Base-by-base conservation (phyloP, 228 moss, liverwort and hornwort genomes). In the Sphagnum magellanicum region DNA sequence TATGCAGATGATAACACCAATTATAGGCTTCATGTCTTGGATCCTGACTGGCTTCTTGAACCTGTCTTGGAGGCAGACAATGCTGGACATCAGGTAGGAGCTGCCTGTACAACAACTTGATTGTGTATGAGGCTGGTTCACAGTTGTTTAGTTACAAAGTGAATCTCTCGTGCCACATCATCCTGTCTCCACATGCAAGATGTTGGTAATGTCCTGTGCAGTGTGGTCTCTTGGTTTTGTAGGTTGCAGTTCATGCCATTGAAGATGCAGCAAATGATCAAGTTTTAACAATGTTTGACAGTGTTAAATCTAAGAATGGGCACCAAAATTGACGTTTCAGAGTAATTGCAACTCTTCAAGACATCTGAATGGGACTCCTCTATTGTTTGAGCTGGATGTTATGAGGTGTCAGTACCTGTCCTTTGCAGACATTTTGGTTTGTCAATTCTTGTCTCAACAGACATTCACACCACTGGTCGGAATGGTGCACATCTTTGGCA, bases 231-330 rank as follows among this genome's bases (percentile, higher is more conserved):
- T 17, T 32, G 32, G 4, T 51, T 65, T 4, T 77, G 72, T 68
- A 92, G 92, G 80, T 92, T 71, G 95, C 95, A 73, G 79, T 92
- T 63, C 95, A 95, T 81, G 84, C 81, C 5, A 95, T 95, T 63
- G 95, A 92, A 4, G 95, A 95, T 77, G 95, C 95, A 58, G 92
- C 95, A 63, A 76, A 89, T 66, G 95, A 95, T 74, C 78, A 70
- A 69, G 73, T 95, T 78, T 82, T 92, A n/a, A 80, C 85, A 46
- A 74, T 89, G 60, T 88, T 82, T 67, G 85, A 92, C 51, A 64
- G 71, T 59, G 75, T 90, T 16, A 81, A 85, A 67, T 78, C 81
- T 62, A 88, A 69, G 49, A 91, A 92, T 76, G 92, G 92, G 68
- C 81, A 75, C 7, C 89, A 89, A n/a, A 92, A 95, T 75, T 85